phyloP scores from a whole-genome alignment of 2,329 filamentous ascomycete species.

The Rachicladosporium sp. region DNA sequence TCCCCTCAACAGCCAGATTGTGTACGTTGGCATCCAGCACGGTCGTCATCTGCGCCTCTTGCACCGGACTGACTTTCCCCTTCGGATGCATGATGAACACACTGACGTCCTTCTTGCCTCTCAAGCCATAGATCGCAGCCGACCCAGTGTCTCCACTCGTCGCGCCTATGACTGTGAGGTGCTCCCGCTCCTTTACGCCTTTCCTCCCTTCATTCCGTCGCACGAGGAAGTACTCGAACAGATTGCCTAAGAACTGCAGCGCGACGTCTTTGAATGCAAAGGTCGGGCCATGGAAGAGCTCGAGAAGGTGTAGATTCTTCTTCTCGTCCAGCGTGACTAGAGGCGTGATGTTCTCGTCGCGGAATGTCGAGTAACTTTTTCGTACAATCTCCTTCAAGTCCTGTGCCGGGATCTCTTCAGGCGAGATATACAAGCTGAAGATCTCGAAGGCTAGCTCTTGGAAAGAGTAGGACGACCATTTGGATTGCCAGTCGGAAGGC shows the following conservation, averaged over 20 bases:
- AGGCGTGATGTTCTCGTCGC: slow-evolving; percentile 64
- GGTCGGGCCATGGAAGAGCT: slow-evolving; percentile 92
- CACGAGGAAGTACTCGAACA: slow-evolving; percentile 80
- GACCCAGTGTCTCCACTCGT: slow-evolving; percentile 85
- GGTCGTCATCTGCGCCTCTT: slow-evolving; percentile 96
- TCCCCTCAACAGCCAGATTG: slow-evolving; percentile 78
- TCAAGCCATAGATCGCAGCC: slow-evolving; percentile 86
- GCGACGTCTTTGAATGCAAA: slow-evolving; percentile 95
- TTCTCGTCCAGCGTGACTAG: slow-evolving; percentile 60
- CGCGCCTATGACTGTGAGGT: slow-evolving; percentile 75
- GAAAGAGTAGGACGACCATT: slow-evolving; percentile 69
- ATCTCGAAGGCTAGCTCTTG: slow-evolving; percentile 73
- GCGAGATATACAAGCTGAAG: slow-evolving; percentile 76
- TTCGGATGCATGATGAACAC: slow-evolving; percentile 92
- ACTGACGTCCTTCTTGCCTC: slow-evolving; percentile 92
- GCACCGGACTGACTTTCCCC: slow-evolving; percentile 79
- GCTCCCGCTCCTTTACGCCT: slow-evolving; percentile 54
- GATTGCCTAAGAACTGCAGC: slow-evolving; percentile 87
- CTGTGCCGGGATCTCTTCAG: slow-evolving; percentile 63
- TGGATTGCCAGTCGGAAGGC: slow-evolving; percentile 49
- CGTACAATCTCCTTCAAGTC: slow-evolving; percentile 76
- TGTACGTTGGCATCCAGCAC: slow-evolving; percentile 83
- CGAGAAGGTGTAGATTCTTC: slow-evolving; percentile 69
- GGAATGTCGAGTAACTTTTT: slow-evolving; percentile 82
- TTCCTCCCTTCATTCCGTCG: slow-evolving; percentile 59